These are phyloP conservation scores for Rostrohypoxylon terebratum DNA, from an alignment of 495 filamentous ascomycete genomes.

Conservation along the genomic window DNA sequence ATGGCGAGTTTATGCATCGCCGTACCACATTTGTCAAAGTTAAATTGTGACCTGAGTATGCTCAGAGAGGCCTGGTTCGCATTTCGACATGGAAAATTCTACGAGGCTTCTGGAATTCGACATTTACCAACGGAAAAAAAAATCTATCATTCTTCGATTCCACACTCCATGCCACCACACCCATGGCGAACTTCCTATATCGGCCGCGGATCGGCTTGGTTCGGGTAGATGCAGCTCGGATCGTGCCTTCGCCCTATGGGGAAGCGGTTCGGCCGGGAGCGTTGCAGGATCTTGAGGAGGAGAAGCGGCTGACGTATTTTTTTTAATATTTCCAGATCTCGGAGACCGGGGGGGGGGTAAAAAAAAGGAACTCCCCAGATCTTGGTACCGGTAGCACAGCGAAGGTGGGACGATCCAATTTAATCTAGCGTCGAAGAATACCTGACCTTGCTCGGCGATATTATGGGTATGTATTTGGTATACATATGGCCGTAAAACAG, in stretches of 20 bases:
- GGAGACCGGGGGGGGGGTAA: not conserved
- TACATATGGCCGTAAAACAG: not conserved
- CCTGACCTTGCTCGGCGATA: constrained; percentile 41
- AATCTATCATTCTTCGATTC: no score
- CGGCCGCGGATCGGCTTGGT: not conserved
- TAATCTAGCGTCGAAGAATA: constrained; percentile 35
- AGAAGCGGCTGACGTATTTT: constrained; percentile 18
- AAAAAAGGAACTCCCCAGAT: constrained; percentile 29
- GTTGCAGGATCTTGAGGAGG: constrained; percentile 42
- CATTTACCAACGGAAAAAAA: no score
- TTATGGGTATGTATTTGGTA: constrained; percentile 7
- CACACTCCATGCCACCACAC: not conserved
- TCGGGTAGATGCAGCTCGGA: constrained; percentile 40
- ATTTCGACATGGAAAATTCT: no score
- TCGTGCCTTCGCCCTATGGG: constrained; percentile 38
- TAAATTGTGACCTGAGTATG: no score
- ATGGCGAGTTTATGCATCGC: no score
- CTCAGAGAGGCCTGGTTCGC: no score
- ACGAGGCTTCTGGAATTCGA: no score
- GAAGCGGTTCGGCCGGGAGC: constrained; percentile 16
- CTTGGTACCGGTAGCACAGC: constrained; percentile 27
- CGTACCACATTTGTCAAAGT: no score
- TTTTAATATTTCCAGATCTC: constrained; percentile 27
- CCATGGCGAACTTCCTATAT: not conserved
- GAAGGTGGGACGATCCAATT: constrained; percentile 18